phyloP scores from a whole-genome alignment of 2,329 filamentous ascomycete genomes.

The Stachybotrys chlorohalonatus region DNA sequence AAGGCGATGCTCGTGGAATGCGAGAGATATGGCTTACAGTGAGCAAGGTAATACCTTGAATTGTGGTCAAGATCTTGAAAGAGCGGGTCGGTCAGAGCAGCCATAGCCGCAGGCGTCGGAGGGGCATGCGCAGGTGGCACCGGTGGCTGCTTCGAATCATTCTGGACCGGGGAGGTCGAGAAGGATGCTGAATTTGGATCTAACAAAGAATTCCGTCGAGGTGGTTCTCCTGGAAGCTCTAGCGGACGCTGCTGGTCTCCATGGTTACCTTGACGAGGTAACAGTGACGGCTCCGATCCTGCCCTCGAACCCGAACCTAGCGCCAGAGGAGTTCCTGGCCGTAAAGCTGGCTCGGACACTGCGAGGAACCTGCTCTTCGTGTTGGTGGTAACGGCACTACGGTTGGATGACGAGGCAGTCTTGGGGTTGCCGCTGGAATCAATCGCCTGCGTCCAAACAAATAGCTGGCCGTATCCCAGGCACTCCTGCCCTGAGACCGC shows the following conservation, averaged over 20 bases:
- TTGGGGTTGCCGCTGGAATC: conserved; percentile 38
- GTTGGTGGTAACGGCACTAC: neutral
- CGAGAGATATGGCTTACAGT: conserved; percentile 30
- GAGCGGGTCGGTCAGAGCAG: conserved; percentile 41
- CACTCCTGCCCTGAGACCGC: conserved; percentile 44
- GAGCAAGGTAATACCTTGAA: conserved; percentile 37
- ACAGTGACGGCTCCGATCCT: neutral
- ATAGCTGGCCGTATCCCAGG: conserved; percentile 52
- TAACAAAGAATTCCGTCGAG: neutral
- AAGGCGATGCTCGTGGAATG: neutral
- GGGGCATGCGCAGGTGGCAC: neutral
- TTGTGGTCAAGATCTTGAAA: conserved; percentile 41
- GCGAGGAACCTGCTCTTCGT: neutral
- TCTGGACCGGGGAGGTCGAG: neutral
- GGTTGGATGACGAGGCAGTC: neutral
- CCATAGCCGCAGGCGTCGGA: conserved; percentile 2
- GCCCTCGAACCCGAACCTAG: neutral
- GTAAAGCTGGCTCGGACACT: neutral
- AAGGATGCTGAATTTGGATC: neutral
- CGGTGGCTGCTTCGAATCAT: neutral
- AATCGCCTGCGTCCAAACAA: conserved; percentile 49
- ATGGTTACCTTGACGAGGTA: neutral
- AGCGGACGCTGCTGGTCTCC: neutral
- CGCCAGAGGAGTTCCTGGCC: neutral
- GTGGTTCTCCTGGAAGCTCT: neutral